A percentile compares a stretch with the other conserved stretches of the same genome.
These are phyloP conservation scores for Dalbergia cochinchinensis DNA, from an alignment of 306 rosid species.

Conservation along the genomic window DNA sequence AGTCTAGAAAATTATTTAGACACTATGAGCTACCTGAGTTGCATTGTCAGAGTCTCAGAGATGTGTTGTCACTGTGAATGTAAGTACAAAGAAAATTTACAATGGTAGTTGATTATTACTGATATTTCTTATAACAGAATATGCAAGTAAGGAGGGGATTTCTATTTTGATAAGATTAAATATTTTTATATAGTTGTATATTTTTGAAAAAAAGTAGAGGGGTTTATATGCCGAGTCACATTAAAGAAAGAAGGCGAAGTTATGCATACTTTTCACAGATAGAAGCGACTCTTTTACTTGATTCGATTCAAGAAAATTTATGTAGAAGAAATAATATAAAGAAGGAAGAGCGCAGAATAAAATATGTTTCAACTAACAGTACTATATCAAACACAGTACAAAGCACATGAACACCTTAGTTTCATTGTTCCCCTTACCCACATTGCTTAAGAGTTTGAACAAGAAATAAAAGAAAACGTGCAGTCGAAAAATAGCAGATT, in stretches of 20 bases:
- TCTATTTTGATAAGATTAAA: too few relatives aligned
- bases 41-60: too few relatives aligned
- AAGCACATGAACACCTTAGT: constrained; percentile 28
- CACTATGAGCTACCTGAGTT: too few relatives aligned
- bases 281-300: background rate
- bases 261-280: background rate
- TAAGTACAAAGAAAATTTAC: too few relatives aligned
- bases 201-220: too few relatives aligned
- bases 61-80: too few relatives aligned
- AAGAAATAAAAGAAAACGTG: constrained; percentile 23
- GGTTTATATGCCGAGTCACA: too few relatives aligned
- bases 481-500: constrained; percentile 19
- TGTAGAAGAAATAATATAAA: background rate
- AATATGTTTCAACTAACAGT: constrained; percentile 26
- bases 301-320: background rate
- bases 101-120: too few relatives aligned
- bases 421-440: constrained; percentile 18
- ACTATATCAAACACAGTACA: constrained; percentile 29
- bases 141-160: too few relatives aligned
- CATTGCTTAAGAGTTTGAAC: constrained; percentile 14
- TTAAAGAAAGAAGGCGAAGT: background rate
- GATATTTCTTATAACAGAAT: too few relatives aligned
- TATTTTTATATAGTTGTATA: too few relatives aligned
- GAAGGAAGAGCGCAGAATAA: background rate
- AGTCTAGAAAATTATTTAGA: too few relatives aligned